These are phyloP conservation scores for Aspergillus fischeri DNA, from an alignment of 2,329 filamentous ascomycete species.

Conservation along the genomic window DNA sequence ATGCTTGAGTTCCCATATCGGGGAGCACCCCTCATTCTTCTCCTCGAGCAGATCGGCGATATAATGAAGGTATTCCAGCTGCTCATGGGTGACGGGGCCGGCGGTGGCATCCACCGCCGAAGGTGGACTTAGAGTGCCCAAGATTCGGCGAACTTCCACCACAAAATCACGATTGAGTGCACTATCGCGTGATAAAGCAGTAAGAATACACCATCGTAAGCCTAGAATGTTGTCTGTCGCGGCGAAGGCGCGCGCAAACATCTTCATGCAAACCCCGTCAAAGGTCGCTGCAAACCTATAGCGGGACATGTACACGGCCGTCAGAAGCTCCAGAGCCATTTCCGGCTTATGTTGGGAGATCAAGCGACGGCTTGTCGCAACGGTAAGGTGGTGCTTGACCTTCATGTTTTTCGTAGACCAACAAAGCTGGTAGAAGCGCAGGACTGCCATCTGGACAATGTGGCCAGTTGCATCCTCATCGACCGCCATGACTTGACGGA, in stretches of 20 bases:
- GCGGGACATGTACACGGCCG: slow-evolving; percentile 34
- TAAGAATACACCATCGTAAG: slow-evolving; percentile 39
- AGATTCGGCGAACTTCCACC: slow-evolving; percentile 28
- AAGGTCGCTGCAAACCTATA: slow-evolving; percentile 31
- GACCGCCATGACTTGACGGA: slow-evolving; percentile 31
- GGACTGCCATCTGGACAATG: slow-evolving; percentile 32
- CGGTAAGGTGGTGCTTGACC: slow-evolving; percentile 36
- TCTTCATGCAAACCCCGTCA: slow-evolving; percentile 35
- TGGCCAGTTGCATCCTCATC: slow-evolving; percentile 19
- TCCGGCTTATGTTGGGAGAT: slow-evolving; percentile 22
- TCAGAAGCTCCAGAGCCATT: slow-evolving; percentile 31
- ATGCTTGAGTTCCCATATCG: slow-evolving; percentile 10
- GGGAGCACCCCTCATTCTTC: slow-evolving; percentile 20
- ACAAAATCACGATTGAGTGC: slow-evolving; percentile 29
- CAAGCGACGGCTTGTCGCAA: slow-evolving; percentile 24
- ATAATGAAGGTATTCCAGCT: slow-evolving; percentile 18
- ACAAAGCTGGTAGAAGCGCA: slow-evolving; percentile 39
- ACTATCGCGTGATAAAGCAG: slow-evolving; percentile 31
- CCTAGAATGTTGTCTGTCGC: slow-evolving; percentile 28
- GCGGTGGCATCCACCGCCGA: background rate
- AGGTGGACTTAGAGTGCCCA: slow-evolving; percentile 15
- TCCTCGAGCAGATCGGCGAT: slow-evolving; percentile 19
- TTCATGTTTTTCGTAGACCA: slow-evolving; percentile 26
- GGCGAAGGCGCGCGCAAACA: slow-evolving; percentile 35
- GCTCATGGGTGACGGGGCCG: slow-evolving; percentile 4